Evolutionary conservation across 371 early-diverging fungal species (phyloP), one percentile per base, ranked within the genome.

Genomic region (Apophysomyces variabilis): DNA sequence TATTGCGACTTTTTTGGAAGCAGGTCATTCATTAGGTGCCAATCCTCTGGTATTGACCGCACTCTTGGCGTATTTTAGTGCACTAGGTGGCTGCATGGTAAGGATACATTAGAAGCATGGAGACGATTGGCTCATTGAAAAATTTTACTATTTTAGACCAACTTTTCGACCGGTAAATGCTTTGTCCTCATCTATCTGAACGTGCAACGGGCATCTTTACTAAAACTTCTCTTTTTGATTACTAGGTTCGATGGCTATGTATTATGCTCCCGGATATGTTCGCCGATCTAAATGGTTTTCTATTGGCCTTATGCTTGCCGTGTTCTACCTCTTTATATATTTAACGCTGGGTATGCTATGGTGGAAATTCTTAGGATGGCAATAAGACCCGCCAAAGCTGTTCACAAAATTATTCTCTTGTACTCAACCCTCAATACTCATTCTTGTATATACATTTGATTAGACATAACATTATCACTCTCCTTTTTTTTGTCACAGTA

Each of bases 1-100:
- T 61, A 87, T 79, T 21, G 89, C 84, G 13, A 92, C 94, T 14
- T 86, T 94, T 65, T 74, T 94, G 66, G 88, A 88, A 57, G 93
- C 93, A 8, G 93, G 89, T 0, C 79, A 84, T 64, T 76, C 76
- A 4, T 76, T 92, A 36, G 83, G 84, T 1, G 85, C 82, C 43
- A 83, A 90, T 38, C 88, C 89, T 5, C 72, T 77, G 66, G 65
- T 88, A 16, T 56, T 88, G 2, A 79, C 87, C 6, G 86, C 86
- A 4, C 68, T 90, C 5, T 47, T 93, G 38, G 87, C 88, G 1
- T 85, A 90, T 61, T 89, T 89, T 74, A 85, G 90, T 60, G 78
- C 88, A 5, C 69, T 90, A 8, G 78, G 86, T 16, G 90, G 88
- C 12, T 86, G 89, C 60, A 78, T 91, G 80, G 87, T 87, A 69